Percentiles rank a stretch among this genome's conserved stretches.
Conservation (phyloP, 306 rosid genomes). For the Acacia acuminata region DNA sequence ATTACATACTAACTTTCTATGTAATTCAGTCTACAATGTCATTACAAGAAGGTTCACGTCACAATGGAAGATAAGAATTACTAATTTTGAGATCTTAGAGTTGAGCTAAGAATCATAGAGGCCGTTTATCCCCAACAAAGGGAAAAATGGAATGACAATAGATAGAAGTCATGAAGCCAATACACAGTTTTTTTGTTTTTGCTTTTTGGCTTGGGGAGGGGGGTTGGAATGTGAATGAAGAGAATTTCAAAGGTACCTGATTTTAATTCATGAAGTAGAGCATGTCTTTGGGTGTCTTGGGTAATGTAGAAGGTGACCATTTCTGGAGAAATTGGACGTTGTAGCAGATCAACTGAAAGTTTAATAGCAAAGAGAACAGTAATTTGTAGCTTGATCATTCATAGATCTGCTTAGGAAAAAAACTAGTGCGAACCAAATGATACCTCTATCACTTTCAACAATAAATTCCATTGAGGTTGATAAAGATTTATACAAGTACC, state of each 20-base stretch:
- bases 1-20: constrained; percentile 1
- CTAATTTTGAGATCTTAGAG: background rate
- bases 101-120: background rate
- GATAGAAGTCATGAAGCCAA: constrained; percentile 4
- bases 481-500: constrained; percentile 83
- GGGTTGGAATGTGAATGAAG: background rate
- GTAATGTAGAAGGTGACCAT: constrained; percentile 86
- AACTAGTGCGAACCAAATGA: background rate
- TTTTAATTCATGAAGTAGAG: constrained; percentile 83
- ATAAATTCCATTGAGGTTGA: constrained; percentile 82
- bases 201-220: background rate
- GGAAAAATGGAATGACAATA: background rate
- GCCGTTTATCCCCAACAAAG: background rate
- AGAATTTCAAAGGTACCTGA: constrained; percentile 55
- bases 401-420: constrained; percentile 3
- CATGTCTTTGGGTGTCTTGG: constrained; percentile 96
- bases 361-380: constrained; percentile 21
- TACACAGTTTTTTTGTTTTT: background rate
- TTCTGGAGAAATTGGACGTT: constrained; percentile 75
- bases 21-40: background rate
- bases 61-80: background rate
- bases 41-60: background rate
- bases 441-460: constrained; percentile 83
- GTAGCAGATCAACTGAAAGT: constrained; percentile 65
- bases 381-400: background rate